Conservation (phyloP, 1,284 basidiomycete genomes). For the Ceratobasidium sp. region DNA sequence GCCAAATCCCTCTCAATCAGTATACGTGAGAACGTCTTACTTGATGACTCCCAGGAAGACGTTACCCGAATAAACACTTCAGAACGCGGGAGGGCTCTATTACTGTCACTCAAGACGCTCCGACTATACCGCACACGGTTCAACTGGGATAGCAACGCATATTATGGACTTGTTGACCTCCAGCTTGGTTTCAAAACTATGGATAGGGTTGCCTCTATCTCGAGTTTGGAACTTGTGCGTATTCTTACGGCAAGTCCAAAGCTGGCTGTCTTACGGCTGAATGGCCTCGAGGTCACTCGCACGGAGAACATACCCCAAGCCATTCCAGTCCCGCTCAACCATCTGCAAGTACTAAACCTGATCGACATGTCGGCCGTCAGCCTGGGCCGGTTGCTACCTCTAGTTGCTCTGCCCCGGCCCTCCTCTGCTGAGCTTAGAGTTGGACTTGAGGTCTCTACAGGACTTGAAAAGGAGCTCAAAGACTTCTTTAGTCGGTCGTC, state of each 20-base stretch:
- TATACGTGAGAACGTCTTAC: not conserved
- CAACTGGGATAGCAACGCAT: slow-evolving; percentile 12
- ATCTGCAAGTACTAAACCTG: not conserved
- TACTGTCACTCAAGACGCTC: not conserved
- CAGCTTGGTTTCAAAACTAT: not conserved
- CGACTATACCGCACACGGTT: not conserved
- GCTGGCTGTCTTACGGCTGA: not conserved
- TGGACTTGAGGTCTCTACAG: not conserved
- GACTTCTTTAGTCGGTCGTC: too few relatives aligned
- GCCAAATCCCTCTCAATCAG: not conserved
- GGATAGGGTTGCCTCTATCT: not conserved
- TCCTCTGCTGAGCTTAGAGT: not conserved
- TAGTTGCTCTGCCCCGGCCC: not conserved
- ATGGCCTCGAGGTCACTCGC: not conserved
- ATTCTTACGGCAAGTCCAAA: slow-evolving; percentile 13
- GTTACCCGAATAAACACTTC: not conserved
- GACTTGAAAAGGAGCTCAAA: too few relatives aligned
- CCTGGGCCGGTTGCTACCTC: not conserved
- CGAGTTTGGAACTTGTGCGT: not conserved
- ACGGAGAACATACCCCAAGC: too few relatives aligned
- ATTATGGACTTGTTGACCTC: slow-evolving; percentile 11
- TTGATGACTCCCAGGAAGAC: too few relatives aligned
- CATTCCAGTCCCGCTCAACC: not conserved
- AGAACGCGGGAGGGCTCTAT: not conserved
- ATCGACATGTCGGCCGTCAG: not conserved